Base-by-base conservation (phyloP, 2,329 filamentous ascomycete genomes). In the Clarireedia sp. region DNA sequence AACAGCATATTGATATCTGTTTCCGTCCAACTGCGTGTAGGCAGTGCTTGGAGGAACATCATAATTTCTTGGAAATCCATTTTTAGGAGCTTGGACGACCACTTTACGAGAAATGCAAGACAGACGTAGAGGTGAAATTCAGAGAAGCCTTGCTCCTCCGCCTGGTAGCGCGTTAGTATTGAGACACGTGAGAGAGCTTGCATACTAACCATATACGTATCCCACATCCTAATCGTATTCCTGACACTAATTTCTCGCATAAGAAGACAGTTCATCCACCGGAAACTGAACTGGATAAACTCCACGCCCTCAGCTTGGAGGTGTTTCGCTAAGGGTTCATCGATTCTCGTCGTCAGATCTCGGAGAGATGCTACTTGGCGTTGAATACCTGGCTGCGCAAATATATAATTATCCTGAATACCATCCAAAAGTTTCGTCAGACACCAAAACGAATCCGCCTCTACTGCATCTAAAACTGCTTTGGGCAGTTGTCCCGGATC, bases 51-150 rank as follows among this genome's bases (percentile, higher is more conserved):
- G 54, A 99, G 75, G 69, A 99, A 99, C 92, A 99, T 99, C 91
- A 99, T 96, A 57, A 96, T 86, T 71, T 96, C 92, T 74, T 97
- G 80, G 63, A 97, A 97, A 70, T 99, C 94, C 92, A 97, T 97
- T 71, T 90, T 94, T 59, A 92, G 80, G 46, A 99, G 79, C 69
- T 95, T 90, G 63, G 94, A 87, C 6, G 92, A 95, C 95, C 95
- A 99, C 71, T 99, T 99, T 52, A 97, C 94, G 24, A 99, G 78
- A 69, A 99, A 97, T 5, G 94, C 94, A 23, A 94, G 94, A 71
- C 95, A 99, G 40, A 99, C 94, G 69, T 99, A 99, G 57, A 99
- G 82, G 69, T 99, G 94, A 70, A 99, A 99, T 67, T 95, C 90
- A 3, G 92, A 96, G 73, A 99, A 99, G 48, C 94, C 95, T 74